phyloP scores from a whole-genome alignment of 2,329 filamentous ascomycete species.

The Sporothrix dimorphospora region DNA sequence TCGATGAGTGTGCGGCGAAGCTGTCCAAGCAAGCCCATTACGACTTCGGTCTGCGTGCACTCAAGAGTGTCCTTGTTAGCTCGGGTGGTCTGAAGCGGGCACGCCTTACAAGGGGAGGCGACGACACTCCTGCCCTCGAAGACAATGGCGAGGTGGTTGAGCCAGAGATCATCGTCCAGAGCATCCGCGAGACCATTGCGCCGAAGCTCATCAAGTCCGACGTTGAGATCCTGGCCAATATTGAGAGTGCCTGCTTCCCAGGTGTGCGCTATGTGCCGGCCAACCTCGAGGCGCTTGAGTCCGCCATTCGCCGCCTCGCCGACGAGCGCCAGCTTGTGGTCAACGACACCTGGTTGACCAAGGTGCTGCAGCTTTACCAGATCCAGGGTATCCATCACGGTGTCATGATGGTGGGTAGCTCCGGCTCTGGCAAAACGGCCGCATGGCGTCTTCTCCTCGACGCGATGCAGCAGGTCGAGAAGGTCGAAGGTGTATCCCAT shows the following conservation, averaged over 20 bases:
- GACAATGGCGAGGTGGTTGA: slow-evolving; percentile 77
- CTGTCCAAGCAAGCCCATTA: slow-evolving; percentile 98
- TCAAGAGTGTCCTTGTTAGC: slow-evolving; percentile 98
- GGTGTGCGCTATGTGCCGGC: slow-evolving; percentile 92
- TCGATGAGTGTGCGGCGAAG: slow-evolving; percentile 80
- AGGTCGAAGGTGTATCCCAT: slow-evolving; percentile 90
- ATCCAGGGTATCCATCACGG: slow-evolving; percentile 98
- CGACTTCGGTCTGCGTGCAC: slow-evolving; percentile 93
- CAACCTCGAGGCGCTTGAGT: slow-evolving; percentile 76
- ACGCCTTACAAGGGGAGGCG: slow-evolving; percentile 63
- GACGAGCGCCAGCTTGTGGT: slow-evolving; percentile 84
- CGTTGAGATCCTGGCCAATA: slow-evolving; percentile 81
- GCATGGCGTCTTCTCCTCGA: slow-evolving; percentile 93
- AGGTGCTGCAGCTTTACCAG: slow-evolving; percentile 94
- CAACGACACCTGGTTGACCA: slow-evolving; percentile 95
- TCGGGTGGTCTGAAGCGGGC: slow-evolving; percentile 93
- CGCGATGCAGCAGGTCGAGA: slow-evolving; percentile 87
- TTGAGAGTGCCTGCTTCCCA: slow-evolving; percentile 87
- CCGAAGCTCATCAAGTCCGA: slow-evolving; percentile 94
- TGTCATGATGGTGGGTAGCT: slow-evolving; percentile 99
- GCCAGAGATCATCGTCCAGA: slow-evolving; percentile 97
- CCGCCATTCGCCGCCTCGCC: slow-evolving; percentile 81
- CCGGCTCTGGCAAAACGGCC: slow-evolving; percentile 94
- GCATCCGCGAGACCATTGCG: slow-evolving; percentile 95
- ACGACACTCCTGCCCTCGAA: not conserved